These are phyloP conservation scores for Closterium sp. DNA, from an alignment of 139 green algal species.

Conservation along the genomic window DNA sequence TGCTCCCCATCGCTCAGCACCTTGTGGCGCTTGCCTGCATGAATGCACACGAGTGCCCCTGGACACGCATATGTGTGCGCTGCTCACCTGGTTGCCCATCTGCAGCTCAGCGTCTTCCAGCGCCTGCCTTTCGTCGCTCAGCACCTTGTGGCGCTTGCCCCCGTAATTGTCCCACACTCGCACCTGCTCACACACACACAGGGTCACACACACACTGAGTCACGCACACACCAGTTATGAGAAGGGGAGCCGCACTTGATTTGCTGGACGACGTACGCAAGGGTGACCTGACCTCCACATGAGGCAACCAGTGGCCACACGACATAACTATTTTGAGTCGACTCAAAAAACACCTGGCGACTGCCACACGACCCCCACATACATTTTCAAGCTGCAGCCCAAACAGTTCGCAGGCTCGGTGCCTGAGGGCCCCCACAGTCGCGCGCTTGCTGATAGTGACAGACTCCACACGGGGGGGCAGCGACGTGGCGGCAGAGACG, in stretches of 20 bases:
- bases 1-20: neutral
- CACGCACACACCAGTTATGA: neutral
- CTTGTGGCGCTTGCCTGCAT: neutral
- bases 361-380: too few relatives aligned
- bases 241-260: neutral
- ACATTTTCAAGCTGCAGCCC: neutral
- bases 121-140: neutral
- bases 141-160: neutral
- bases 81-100: constrained; percentile 29
- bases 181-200: constrained; percentile 27
- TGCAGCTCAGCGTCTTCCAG: constrained; percentile 36
- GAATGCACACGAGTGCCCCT: neutral
- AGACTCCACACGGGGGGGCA: neutral
- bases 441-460: constrained; percentile 39
- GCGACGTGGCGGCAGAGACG: neutral
- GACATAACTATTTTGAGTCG: too few relatives aligned
- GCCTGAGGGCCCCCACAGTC: neutral
- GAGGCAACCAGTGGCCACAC: too few relatives aligned
- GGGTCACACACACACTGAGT: neutral
- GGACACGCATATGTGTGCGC: neutral
- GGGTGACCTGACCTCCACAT: too few relatives aligned
- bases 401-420: neutral
- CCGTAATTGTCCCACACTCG: constrained; percentile 37
- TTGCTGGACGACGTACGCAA: neutral
- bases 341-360: too few relatives aligned